Percentiles rank a stretch among this genome's conserved stretches.
phyloP scores from a whole-genome alignment of 1,284 basidiomycete species.

The Ganoderma lucidum region DNA sequence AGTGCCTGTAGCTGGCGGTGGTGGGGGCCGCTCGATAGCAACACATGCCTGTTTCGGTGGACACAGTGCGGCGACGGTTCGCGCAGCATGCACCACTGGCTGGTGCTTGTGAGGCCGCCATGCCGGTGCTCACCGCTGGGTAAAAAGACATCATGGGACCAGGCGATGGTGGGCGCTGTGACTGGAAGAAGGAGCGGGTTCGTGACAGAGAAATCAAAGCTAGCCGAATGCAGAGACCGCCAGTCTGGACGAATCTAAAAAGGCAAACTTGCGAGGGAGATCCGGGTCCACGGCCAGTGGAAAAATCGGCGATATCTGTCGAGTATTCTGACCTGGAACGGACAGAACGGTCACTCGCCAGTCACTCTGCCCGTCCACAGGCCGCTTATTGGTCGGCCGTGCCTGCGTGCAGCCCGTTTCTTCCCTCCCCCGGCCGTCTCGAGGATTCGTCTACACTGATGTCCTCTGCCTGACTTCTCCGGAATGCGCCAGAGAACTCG shows the following conservation, averaged over 20 bases:
- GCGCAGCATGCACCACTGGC: background rate
- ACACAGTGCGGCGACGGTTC: slow-evolving; percentile 4
- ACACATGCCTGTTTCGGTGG: background rate
- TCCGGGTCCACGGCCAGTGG: slow-evolving; percentile 32
- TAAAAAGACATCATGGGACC: slow-evolving; percentile 39
- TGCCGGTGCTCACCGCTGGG: slow-evolving; percentile 8
- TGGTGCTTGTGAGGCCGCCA: slow-evolving; percentile 3
- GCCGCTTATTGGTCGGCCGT: slow-evolving; percentile 14
- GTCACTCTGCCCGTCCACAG: slow-evolving; percentile 5
- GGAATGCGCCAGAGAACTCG: slow-evolving; percentile 28
- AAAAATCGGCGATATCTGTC: slow-evolving; percentile 29
- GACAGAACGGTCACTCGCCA: slow-evolving; percentile 11
- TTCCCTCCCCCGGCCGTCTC: slow-evolving; percentile 23
- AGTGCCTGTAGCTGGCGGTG: background rate
- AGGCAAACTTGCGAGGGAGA: slow-evolving; percentile 42
- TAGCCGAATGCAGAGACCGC: slow-evolving; percentile 43
- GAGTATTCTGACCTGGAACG: slow-evolving; percentile 26
- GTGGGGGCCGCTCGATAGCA: background rate
- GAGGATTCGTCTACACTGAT: slow-evolving; percentile 19
- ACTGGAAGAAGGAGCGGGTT: slow-evolving; percentile 19
- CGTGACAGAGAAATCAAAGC: slow-evolving; percentile 34
- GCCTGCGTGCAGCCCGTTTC: slow-evolving; percentile 17
- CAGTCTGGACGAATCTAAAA: slow-evolving; percentile 42
- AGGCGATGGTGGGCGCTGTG: slow-evolving; percentile 31
- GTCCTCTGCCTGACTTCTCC: slow-evolving; percentile 23